phyloP scores from a whole-genome alignment of 2,329 filamentous ascomycete genomes.

The Purpureocillium lavendulum region DNA sequence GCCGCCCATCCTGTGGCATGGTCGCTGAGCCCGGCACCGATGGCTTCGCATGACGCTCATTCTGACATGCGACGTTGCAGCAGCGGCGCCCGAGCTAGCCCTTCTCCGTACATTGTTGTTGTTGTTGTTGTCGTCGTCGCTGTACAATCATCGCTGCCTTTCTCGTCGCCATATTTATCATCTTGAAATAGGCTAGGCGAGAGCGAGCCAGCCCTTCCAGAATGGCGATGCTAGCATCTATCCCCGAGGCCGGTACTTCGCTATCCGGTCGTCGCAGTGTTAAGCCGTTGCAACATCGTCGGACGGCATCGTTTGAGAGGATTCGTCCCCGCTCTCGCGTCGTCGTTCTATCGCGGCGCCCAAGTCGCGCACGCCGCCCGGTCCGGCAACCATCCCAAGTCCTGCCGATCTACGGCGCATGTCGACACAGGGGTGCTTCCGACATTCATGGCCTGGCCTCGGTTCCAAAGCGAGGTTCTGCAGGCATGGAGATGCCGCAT shows the following conservation, averaged over 20 bases:
- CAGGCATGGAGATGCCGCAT: too few species aligned
- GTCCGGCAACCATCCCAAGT: slow-evolving; percentile 1
- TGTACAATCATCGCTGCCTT: slow-evolving; percentile 5
- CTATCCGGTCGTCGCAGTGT: slow-evolving; percentile 10
- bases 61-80: not conserved
- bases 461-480: too few species aligned
- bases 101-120: slow-evolving; percentile 7
- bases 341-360: slow-evolving; percentile 16
- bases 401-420: not conserved
- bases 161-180: slow-evolving; percentile 2
- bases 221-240: slow-evolving; percentile 22
- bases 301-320: slow-evolving; percentile 11
- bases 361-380: slow-evolving; percentile 13
- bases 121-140: too few species aligned
- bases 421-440: too few species aligned
- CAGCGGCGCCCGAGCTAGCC: slow-evolving; percentile 1
- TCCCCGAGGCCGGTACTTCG: slow-evolving; percentile 13
- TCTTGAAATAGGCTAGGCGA: slow-evolving; percentile 15
- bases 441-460: too few species aligned
- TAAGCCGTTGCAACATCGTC: slow-evolving; percentile 3
- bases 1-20: too few species aligned
- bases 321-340: slow-evolving; percentile 16
- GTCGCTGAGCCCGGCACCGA: too few species aligned
- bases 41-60: too few species aligned
- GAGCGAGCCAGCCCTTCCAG: slow-evolving; percentile 7